These are phyloP conservation scores for Viola pubescens DNA, from an alignment of 441 rosid species.

Conservation along the genomic window DNA sequence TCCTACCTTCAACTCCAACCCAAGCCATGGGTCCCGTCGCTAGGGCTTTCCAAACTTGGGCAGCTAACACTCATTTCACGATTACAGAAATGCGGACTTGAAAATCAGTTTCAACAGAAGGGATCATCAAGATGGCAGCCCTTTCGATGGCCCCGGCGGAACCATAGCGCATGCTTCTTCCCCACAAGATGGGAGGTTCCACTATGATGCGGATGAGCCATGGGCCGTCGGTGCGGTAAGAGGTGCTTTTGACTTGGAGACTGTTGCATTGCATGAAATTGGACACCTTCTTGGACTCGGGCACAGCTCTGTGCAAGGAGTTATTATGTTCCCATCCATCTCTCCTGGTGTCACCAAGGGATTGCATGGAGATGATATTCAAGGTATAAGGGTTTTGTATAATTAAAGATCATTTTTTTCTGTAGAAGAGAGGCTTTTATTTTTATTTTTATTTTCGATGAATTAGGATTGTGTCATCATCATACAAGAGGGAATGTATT, in stretches of 20 bases:
- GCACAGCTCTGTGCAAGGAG: not conserved
- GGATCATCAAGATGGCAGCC: not conserved
- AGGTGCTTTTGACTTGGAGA: not conserved
- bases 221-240: not conserved
- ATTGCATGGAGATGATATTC: no score
- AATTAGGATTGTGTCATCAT: no score
- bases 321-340: no score
- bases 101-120: not conserved
- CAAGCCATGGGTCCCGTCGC: not conserved
- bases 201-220: constrained; percentile 1
- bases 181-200: not conserved
- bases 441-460: no score
- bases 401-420: no score
- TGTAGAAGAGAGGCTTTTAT: no score
- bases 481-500: no score
- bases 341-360: no score
- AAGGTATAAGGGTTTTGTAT: no score
- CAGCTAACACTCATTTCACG: not conserved
- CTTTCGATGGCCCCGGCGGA: constrained; percentile 1
- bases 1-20: not conserved
- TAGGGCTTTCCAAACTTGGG: not conserved
- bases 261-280: not conserved
- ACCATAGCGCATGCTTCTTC: not conserved
- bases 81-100: not conserved
- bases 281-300: not conserved